Conservation (phyloP, 208 protist species). For the Crithidia expoeki region DNA sequence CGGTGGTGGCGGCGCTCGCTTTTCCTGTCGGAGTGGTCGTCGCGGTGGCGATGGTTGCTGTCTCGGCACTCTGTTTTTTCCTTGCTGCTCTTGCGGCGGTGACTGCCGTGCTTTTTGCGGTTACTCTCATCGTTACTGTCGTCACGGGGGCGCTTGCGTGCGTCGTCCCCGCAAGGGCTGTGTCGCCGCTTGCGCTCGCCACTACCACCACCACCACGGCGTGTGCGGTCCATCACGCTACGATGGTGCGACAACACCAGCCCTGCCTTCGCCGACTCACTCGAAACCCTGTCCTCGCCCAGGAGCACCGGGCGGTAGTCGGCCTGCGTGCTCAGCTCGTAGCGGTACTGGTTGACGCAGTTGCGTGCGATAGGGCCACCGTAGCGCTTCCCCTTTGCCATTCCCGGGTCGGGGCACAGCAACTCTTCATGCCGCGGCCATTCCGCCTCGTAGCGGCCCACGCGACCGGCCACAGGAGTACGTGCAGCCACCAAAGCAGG, state of each 20-base stretch:
- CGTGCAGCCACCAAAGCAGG: conserved; percentile 38
- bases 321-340: conserved; percentile 63
- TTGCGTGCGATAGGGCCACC: conserved; percentile 59
- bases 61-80: not conserved
- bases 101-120: not conserved
- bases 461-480: conserved; percentile 65
- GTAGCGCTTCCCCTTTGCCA: conserved; percentile 52
- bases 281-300: conserved; percentile 9
- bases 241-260: not conserved
- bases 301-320: conserved; percentile 68
- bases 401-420: conserved; percentile 70
- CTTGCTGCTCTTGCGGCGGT: not conserved
- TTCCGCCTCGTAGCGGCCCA: conserved; percentile 62
- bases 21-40: not conserved
- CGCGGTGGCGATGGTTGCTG: not conserved
- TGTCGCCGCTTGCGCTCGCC: conserved; percentile 6
- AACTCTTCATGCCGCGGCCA: conserved; percentile 68
- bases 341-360: conserved; percentile 62
- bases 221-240: not conserved
- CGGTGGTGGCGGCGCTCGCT: conserved; percentile 1
- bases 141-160: conserved; percentile 1
- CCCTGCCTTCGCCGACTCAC: not conserved
- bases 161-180: not conserved
- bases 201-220: not conserved
- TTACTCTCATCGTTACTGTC: not conserved